Evolutionary conservation across 1,139 yeast genomes (phyloP).

Genomic region (Kodamaea alishanica): DNA sequence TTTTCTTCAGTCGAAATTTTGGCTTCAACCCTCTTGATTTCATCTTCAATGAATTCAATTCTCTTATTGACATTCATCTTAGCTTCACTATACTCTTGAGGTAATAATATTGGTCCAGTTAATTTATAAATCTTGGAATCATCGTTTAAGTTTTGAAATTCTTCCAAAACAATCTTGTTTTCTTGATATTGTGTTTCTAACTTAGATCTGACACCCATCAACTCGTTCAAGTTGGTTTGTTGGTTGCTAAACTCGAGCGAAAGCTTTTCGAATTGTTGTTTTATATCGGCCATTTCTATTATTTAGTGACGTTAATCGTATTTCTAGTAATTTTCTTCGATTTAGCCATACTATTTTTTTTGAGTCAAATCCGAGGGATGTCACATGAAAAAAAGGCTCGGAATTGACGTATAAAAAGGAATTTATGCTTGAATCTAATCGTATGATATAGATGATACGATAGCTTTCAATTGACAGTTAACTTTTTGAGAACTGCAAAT

Average conservation of each 20-base stretch:
- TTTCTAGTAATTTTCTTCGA: neutral
- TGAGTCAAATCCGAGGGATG: too few relatives aligned
- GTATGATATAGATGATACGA: too few relatives aligned
- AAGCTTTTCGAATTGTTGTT: slow-evolving; percentile 38
- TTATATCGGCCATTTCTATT: slow-evolving; percentile 21
- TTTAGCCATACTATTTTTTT: too few relatives aligned
- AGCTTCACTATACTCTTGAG: slow-evolving; percentile 84
- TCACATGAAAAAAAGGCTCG: neutral
- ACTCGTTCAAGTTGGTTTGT: slow-evolving; percentile 39
- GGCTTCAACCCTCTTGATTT: slow-evolving; percentile 65
- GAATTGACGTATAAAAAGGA: too few relatives aligned
- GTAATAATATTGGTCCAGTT: slow-evolving; percentile 87
- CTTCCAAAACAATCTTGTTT: slow-evolving; percentile 84
- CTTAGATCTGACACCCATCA: slow-evolving; percentile 60
- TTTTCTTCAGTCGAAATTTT: slow-evolving; percentile 53
- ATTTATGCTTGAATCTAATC: too few relatives aligned
- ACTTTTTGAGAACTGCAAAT: too few relatives aligned
- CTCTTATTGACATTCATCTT: slow-evolving; percentile 79
- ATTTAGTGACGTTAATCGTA: neutral
- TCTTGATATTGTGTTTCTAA: slow-evolving; percentile 84
- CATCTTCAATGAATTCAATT: slow-evolving; percentile 77
- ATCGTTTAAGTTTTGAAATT: slow-evolving; percentile 59
- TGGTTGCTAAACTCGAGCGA: slow-evolving; percentile 37
- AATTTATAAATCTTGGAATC: slow-evolving; percentile 76
- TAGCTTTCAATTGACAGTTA: too few relatives aligned